Evolutionary conservation across 2,329 filamentous ascomycete genomes (phyloP).

Genomic region (Pseudogymnoascus sp.): DNA sequence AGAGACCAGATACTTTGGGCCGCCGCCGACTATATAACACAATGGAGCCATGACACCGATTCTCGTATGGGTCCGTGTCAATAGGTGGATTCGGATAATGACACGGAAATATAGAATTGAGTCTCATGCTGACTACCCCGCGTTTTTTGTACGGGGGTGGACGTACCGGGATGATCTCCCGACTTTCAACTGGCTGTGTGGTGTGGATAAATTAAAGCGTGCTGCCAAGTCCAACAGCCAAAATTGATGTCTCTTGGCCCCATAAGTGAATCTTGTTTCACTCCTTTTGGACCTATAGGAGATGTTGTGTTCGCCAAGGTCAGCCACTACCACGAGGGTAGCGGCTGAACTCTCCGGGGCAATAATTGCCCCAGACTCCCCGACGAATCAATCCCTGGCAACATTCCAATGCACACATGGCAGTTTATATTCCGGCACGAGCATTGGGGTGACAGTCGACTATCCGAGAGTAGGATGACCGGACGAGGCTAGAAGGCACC

Average conservation of each 20-base stretch:
- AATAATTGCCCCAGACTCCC: not conserved
- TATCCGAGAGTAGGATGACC: not conserved
- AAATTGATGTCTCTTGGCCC: constrained; percentile 1
- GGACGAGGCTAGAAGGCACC: not conserved
- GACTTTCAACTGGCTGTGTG: not conserved
- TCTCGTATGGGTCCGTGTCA: not conserved
- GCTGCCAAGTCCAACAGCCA: not conserved
- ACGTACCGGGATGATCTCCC: constrained; percentile 4
- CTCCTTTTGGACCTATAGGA: not conserved
- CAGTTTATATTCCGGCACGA: not conserved
- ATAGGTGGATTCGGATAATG: constrained; percentile 5
- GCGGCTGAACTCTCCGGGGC: constrained; percentile 1
- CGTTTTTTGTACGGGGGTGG: constrained; percentile 3
- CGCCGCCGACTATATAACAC: constrained; percentile 3
- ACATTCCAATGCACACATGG: not conserved
- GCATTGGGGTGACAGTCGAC: not conserved
- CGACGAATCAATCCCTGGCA: not conserved
- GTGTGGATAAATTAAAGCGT: not conserved
- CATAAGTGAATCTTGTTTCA: not conserved
- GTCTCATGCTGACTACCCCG: constrained; percentile 3
- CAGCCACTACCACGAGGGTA: not conserved
- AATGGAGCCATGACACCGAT: constrained; percentile 1
- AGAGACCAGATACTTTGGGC: not conserved
- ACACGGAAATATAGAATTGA: constrained; percentile 6
- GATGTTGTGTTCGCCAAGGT: not conserved